Evolutionary conservation across 2,329 filamentous ascomycete genomes (phyloP).

Genomic region (Colletotrichum ledebouriae): DNA sequence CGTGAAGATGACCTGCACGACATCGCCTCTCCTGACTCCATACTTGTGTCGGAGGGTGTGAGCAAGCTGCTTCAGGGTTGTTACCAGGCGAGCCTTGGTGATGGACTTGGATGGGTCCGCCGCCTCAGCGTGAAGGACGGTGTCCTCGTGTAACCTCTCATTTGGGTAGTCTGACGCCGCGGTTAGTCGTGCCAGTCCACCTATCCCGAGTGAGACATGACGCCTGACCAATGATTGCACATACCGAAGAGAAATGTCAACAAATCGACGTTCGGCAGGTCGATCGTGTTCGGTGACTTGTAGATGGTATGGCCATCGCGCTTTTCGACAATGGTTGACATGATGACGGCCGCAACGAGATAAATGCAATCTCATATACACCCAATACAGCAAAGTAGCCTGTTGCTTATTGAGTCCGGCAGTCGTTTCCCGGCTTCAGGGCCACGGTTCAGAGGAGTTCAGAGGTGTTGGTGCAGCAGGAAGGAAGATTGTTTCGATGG

Average conservation of each 20-base stretch:
- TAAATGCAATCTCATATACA: too few species aligned
- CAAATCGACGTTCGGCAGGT: constrained; percentile 57
- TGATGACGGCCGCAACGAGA: background rate
- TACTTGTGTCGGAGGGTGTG: constrained; percentile 67
- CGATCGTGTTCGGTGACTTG: constrained; percentile 48
- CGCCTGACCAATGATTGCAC: background rate
- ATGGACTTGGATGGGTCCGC: constrained; percentile 65
- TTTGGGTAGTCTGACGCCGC: constrained; percentile 11
- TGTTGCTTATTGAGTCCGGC: background rate
- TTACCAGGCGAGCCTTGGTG: constrained; percentile 64
- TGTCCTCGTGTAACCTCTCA: constrained; percentile 56
- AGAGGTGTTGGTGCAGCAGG: too few species aligned
- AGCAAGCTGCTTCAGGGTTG: constrained; percentile 65
- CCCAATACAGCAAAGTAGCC: background rate
- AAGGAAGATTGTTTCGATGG: background rate
- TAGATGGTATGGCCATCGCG: constrained; percentile 52
- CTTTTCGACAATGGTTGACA: constrained; percentile 41
- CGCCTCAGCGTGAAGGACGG: constrained; percentile 69
- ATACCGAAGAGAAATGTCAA: constrained; percentile 60
- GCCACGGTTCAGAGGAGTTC: too few species aligned
- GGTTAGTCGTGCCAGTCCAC: background rate
- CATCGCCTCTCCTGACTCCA: constrained; percentile 61
- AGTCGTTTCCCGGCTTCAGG: too few species aligned
- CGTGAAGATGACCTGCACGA: constrained; percentile 68
- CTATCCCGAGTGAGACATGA: background rate